Percentiles rank a stretch among this genome's conserved stretches.
These are phyloP conservation scores for Aspergillus intermedius DNA, from an alignment of 2,329 filamentous ascomycete genomes.

Conservation along the genomic window DNA sequence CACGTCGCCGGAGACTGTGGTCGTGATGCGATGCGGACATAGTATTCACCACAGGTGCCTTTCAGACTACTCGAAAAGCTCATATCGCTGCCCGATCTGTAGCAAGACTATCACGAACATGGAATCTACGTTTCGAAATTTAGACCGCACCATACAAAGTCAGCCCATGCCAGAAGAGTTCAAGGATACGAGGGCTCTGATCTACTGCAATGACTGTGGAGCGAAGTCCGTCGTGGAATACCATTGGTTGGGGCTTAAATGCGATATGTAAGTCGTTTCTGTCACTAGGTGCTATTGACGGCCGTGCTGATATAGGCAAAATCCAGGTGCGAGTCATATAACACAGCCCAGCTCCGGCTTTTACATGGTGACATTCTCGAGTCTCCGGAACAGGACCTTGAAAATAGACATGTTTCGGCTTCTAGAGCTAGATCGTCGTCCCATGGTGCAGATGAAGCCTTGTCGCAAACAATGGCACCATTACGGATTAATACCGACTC, in stretches of 20 bases:
- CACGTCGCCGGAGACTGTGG: slow-evolving; percentile 77
- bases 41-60: slow-evolving; percentile 91
- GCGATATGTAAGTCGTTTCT: slow-evolving; percentile 47
- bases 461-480: slow-evolving; percentile 15
- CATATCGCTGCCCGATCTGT: slow-evolving; percentile 95
- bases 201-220: slow-evolving; percentile 92
- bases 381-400: slow-evolving; percentile 19
- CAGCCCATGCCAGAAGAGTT: slow-evolving; percentile 93
- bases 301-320: slow-evolving; percentile 6
- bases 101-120: slow-evolving; percentile 96
- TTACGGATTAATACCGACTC: slow-evolving; percentile 25
- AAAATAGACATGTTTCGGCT: slow-evolving; percentile 10
- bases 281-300: background rate
- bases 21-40: slow-evolving; percentile 93
- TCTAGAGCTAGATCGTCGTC: slow-evolving; percentile 22
- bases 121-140: slow-evolving; percentile 86
- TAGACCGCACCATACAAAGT: slow-evolving; percentile 76
- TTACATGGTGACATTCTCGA: slow-evolving; percentile 26
- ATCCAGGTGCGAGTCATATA: slow-evolving; percentile 41
- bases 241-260: slow-evolving; percentile 93
- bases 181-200: slow-evolving; percentile 67
- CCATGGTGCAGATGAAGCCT: slow-evolving; percentile 18
- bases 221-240: slow-evolving; percentile 80
- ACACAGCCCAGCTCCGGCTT: slow-evolving; percentile 39
- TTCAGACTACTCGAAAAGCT: slow-evolving; percentile 75